Evolutionary conservation across 805 yeast genomes (phyloP).

Genomic region (Clavispora vitiphila): DNA sequence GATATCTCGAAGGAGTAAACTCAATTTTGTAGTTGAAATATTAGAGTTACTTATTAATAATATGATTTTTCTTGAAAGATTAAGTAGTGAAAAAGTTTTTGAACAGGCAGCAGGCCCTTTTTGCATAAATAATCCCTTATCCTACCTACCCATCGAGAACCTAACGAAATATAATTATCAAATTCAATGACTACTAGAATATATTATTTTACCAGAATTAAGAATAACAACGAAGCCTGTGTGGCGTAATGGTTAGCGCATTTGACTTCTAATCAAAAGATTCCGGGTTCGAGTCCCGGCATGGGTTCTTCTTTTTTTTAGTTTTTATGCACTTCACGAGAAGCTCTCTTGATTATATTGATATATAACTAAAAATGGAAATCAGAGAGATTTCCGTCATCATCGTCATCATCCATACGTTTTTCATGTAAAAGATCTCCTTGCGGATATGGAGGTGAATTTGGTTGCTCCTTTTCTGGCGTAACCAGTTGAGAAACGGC

Average conservation of each 20-base stretch:
- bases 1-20: conserved; percentile 80
- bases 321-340: not conserved
- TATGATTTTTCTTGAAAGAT: no score
- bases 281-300: conserved; percentile 5
- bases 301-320: conserved; percentile 1
- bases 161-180: no score
- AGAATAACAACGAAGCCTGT: conserved; percentile 8
- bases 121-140: no score
- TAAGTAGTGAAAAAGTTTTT: no score
- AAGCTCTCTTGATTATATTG: not conserved
- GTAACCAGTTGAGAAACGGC: conserved; percentile 1
- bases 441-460: conserved; percentile 14
- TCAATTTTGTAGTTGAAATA: not conserved
- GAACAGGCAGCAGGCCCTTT: no score
- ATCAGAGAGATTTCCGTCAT: conserved; percentile 14
- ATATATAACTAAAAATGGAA: conserved; percentile 11
- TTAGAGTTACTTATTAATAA: conserved; percentile 1
- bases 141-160: no score
- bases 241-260: conserved; percentile 19
- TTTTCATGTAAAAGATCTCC: conserved; percentile 12
- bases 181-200: no score
- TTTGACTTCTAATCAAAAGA: conserved; percentile 15
- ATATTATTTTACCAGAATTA: not conserved
- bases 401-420: conserved; percentile 2
- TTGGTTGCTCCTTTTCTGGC: conserved; percentile 8